Percentiles rank a stretch among this genome's conserved stretches.
These are phyloP conservation scores for Pinus albicaulis DNA, from an alignment of 75 land plant genomes.

Conservation along the genomic window DNA sequence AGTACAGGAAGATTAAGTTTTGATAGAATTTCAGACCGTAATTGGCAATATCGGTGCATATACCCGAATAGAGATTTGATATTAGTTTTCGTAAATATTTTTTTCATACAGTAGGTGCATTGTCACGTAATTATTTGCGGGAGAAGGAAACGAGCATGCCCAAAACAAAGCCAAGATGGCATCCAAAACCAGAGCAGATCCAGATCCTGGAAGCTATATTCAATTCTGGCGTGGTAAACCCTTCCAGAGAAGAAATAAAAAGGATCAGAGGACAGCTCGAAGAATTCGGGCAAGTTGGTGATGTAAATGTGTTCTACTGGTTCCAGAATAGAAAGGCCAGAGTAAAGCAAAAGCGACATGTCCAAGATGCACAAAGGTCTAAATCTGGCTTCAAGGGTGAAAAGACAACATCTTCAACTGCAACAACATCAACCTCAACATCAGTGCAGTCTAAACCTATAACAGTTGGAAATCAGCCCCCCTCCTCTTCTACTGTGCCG, in stretches of 20 bases:
- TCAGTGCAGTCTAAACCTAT: neutral
- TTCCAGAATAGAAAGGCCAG: slow-evolving; percentile 25
- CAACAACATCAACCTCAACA: slow-evolving; percentile 1
- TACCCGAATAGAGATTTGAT: too few relatives aligned
- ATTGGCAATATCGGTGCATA: too few relatives aligned
- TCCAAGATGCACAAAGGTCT: too few relatives aligned
- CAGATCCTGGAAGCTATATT: slow-evolving; percentile 71
- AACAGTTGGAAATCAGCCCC: neutral
- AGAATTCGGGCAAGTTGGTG: slow-evolving; percentile 24
- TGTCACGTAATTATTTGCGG: too few relatives aligned
- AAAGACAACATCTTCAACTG: too few relatives aligned
- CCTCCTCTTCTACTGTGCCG: slow-evolving; percentile 9
- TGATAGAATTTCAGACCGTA: too few relatives aligned
- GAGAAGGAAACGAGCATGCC: slow-evolving; percentile 34
- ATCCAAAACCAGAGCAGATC: slow-evolving; percentile 86
- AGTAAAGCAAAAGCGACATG: slow-evolving; percentile 15
- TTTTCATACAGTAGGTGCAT: too few relatives aligned
- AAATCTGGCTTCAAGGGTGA: neutral
- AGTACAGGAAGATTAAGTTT: too few relatives aligned
- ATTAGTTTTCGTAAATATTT: too few relatives aligned
- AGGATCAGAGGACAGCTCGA: slow-evolving; percentile 60
- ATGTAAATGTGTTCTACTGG: slow-evolving; percentile 27
- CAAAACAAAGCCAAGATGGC: slow-evolving; percentile 78
- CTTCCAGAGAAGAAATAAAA: slow-evolving; percentile 65
- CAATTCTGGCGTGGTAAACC: slow-evolving; percentile 79